A percentile compares a stretch with the other conserved stretches of the same genome.
phyloP scores from a whole-genome alignment of 805 yeast species.

The Hagleromyces aurorensis region DNA sequence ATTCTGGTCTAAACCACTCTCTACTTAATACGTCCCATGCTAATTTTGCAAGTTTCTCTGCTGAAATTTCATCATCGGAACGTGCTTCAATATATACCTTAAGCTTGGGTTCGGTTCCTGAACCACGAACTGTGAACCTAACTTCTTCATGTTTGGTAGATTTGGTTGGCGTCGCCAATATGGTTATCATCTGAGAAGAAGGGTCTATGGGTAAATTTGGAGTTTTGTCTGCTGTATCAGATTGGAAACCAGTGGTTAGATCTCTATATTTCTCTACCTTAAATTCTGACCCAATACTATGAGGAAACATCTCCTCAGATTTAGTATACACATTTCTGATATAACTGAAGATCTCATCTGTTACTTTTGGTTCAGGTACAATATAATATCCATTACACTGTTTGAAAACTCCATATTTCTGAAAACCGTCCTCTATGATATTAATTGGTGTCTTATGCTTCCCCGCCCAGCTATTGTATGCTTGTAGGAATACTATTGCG shows the following conservation, averaged over 20 bases:
- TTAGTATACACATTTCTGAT: constrained; percentile 36
- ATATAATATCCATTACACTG: constrained; percentile 83
- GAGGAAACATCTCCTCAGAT: constrained; percentile 34
- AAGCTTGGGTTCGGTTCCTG: constrained; percentile 94
- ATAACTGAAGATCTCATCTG: constrained; percentile 46
- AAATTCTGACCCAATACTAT: constrained; percentile 44
- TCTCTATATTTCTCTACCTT: constrained; percentile 68
- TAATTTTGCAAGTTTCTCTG: constrained; percentile 44
- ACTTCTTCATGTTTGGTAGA: constrained; percentile 34
- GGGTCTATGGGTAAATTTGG: constrained; percentile 69
- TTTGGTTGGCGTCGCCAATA: constrained; percentile 31
- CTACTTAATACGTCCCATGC: constrained; percentile 57
- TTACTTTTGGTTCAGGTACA: constrained; percentile 45
- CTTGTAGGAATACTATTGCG: constrained; percentile 62
- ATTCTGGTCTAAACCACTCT: constrained; percentile 66
- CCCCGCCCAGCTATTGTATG: constrained; percentile 47
- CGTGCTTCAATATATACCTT: constrained; percentile 85
- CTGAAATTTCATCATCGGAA: constrained; percentile 39
- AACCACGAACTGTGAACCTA: constrained; percentile 81
- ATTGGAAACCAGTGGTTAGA: constrained; percentile 73
- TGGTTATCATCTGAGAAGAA: constrained; percentile 82
- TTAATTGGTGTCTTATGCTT: constrained; percentile 35
- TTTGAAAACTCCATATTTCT: constrained; percentile 69
- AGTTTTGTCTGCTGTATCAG: constrained; percentile 45
- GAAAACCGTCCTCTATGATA: constrained; percentile 50